phyloP scores from a whole-genome alignment of 2,329 filamentous ascomycete genomes.

The Penicillium sp. region DNA sequence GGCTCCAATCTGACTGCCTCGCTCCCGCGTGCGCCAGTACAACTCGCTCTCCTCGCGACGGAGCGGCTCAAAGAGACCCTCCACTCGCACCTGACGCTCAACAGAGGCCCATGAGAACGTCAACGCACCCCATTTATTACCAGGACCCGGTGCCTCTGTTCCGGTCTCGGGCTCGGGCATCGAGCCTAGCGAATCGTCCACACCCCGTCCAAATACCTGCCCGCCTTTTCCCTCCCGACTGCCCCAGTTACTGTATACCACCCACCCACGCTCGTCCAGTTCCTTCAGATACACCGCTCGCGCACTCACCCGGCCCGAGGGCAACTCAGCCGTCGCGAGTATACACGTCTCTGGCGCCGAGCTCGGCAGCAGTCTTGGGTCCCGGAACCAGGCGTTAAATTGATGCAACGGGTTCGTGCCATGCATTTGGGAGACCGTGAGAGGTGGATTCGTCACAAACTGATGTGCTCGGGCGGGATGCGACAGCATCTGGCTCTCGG shows the following conservation, averaged over 20 bases:
- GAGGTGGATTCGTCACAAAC: slow-evolving; percentile 40
- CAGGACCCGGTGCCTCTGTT: slow-evolving; percentile 13
- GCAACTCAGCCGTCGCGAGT: slow-evolving; percentile 75
- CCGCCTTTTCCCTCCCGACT: slow-evolving; percentile 52
- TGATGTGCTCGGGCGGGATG: slow-evolving; percentile 40
- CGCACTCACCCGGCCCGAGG: slow-evolving; percentile 74
- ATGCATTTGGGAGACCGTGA: slow-evolving; percentile 40
- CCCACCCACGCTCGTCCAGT: slow-evolving; percentile 74
- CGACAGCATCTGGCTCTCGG: slow-evolving; percentile 32
- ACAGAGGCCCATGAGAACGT: slow-evolving; percentile 86
- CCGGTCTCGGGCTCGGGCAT: slow-evolving; percentile 54
- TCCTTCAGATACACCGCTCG: slow-evolving; percentile 95
- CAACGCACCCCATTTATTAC: slow-evolving; percentile 71
- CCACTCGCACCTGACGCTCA: slow-evolving; percentile 86
- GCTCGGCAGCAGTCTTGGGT: slow-evolving; percentile 57
- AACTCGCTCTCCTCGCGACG: slow-evolving; percentile 63
- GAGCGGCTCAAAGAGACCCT: slow-evolving; percentile 67
- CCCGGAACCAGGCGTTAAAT: slow-evolving; percentile 84
- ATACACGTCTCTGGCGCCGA: slow-evolving; percentile 83
- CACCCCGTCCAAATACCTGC: slow-evolving; percentile 34
- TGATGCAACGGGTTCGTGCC: slow-evolving; percentile 62
- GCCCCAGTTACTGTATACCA: slow-evolving; percentile 89
- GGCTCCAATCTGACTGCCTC: slow-evolving; percentile 78
- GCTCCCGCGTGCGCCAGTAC: slow-evolving; percentile 60
- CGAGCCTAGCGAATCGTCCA: slow-evolving; percentile 42